Conservation (phyloP, 1,284 basidiomycete genomes). For the Ustilago cynodontis region DNA sequence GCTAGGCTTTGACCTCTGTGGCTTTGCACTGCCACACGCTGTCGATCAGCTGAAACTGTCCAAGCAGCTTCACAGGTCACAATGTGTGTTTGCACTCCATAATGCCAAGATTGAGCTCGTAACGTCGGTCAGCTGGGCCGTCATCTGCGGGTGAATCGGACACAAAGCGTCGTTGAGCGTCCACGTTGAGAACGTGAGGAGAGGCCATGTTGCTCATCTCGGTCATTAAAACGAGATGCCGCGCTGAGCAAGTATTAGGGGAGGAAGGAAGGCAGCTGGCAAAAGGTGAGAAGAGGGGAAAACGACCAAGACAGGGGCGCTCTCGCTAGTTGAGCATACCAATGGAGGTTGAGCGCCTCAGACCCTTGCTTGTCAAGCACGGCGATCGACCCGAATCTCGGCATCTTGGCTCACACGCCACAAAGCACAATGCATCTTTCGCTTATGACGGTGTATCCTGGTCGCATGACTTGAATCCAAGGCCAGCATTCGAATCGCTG, state of each 20-base stretch:
- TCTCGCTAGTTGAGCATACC: neutral
- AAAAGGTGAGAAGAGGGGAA: neutral
- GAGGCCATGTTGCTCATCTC: neutral
- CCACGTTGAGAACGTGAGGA: neutral
- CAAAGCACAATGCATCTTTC: neutral
- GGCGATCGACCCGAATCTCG: too few relatives aligned
- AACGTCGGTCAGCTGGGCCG: neutral
- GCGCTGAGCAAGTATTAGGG: neutral
- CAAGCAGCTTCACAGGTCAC: neutral
- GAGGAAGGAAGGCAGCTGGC: neutral
- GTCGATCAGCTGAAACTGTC: too few relatives aligned
- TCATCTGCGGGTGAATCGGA: too few relatives aligned
- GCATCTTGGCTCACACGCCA: neutral
- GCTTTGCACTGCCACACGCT: too few relatives aligned
- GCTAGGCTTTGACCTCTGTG: too few relatives aligned
- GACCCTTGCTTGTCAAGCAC: too few relatives aligned
- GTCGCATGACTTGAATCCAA: too few relatives aligned
- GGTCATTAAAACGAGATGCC: neutral
- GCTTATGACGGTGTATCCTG: neutral
- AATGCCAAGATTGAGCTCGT: neutral
- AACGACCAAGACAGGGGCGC: conserved; percentile 23
- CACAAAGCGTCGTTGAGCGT: too few relatives aligned
- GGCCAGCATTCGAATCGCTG: neutral
- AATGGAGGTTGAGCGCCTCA: neutral
- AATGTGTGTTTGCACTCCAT: neutral